These are phyloP conservation scores for Phytopythium kandeliae DNA, from an alignment of 352 stramenopile genomes.

Conservation along the genomic window DNA sequence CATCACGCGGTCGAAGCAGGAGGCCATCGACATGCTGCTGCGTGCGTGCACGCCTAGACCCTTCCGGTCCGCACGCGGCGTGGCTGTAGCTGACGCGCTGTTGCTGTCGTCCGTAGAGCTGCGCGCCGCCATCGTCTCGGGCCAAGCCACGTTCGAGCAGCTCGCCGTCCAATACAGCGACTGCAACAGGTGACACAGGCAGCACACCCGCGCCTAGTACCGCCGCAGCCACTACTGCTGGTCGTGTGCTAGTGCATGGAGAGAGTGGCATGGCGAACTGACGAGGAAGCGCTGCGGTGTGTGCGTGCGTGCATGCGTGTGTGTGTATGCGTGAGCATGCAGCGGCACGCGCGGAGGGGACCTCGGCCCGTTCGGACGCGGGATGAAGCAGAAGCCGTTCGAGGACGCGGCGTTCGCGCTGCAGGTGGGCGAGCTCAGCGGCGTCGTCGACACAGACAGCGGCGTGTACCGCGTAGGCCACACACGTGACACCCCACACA, in stretches of 20 bases:
- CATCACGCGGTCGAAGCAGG: constrained; percentile 89
- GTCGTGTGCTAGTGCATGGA: too few relatives aligned
- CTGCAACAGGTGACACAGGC: constrained; percentile 42
- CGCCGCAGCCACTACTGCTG: too few relatives aligned
- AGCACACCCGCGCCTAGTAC: too few relatives aligned
- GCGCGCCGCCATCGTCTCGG: constrained; percentile 71
- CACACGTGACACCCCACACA: too few relatives aligned
- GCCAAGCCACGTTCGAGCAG: constrained; percentile 73
- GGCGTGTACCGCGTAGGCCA: constrained; percentile 97
- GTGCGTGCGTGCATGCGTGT: too few relatives aligned
- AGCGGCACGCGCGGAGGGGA: constrained; percentile 85
- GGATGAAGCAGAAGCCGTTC: constrained; percentile 92
- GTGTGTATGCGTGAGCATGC: too few relatives aligned
- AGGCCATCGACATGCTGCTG: constrained; percentile 85
- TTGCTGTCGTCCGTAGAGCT: constrained; percentile 32
- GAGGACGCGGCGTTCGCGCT: constrained; percentile 90
- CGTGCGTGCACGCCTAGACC: constrained; percentile 27
- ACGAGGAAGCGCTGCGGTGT: too few relatives aligned
- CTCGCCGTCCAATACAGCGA: constrained; percentile 81
- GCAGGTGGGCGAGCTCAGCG: constrained; percentile 90
- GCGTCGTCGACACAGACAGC: constrained; percentile 94
- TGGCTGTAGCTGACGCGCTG: neutral
- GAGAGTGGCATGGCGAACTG: too few relatives aligned
- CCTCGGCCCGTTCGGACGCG: constrained; percentile 82
- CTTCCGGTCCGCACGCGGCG: neutral